These are phyloP conservation scores for Lachnellula arida DNA, from an alignment of 2,329 filamentous ascomycete species.

Conservation along the genomic window DNA sequence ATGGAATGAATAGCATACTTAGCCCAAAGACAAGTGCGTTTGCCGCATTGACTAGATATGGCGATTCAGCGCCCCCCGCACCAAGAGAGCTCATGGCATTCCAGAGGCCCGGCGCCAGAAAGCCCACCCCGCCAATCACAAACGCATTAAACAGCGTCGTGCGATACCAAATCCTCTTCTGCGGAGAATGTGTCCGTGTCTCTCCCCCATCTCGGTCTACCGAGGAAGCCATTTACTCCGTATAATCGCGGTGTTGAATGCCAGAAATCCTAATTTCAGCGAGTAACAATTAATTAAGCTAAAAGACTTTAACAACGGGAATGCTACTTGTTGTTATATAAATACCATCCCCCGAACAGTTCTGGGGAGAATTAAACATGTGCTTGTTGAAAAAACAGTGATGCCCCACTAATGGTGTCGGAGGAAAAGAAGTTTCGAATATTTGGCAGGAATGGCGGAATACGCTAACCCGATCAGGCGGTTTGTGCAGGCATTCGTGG, in stretches of 20 bases:
- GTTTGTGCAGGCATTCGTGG: neutral
- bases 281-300: neutral
- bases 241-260: neutral
- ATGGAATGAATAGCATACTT: conserved; percentile 46
- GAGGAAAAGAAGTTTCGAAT: neutral
- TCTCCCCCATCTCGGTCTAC: neutral
- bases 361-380: neutral
- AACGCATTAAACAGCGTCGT: conserved; percentile 42
- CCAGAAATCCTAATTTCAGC: neutral
- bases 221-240: neutral
- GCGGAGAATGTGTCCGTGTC: neutral
- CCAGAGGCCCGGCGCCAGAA: conserved; percentile 39
- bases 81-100: conserved; percentile 39
- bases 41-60: conserved; percentile 39
- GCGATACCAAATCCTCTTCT: conserved; percentile 40
- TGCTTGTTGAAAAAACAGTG: neutral
- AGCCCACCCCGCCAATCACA: conserved; percentile 35
- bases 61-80: conserved; percentile 38
- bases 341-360: neutral
- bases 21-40: conserved; percentile 43
- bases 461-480: neutral
- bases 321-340: neutral
- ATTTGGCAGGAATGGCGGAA: neutral
- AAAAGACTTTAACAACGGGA: neutral
- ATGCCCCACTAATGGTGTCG: neutral